Percentiles rank a stretch among this genome's conserved stretches.
Evolutionary conservation across 805 yeast species (phyloP).

Genomic region (Pichia insulana): DNA sequence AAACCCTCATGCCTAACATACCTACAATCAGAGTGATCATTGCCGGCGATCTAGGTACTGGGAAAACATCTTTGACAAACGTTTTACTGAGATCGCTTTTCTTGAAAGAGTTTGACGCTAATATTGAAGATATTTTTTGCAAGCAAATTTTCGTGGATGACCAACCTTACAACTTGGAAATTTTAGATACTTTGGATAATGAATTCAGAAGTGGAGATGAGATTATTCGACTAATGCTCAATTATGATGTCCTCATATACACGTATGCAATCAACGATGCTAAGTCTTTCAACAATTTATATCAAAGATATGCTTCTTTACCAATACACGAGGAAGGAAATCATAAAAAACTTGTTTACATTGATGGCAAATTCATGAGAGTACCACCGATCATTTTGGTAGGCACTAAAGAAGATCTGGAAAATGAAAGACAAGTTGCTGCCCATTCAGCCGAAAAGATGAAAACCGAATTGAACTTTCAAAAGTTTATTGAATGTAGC

Average conservation of each 20-base stretch:
- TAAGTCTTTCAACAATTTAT: constrained; percentile 10
- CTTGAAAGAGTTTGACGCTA: constrained; percentile 18
- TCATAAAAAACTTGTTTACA: constrained; percentile 1
- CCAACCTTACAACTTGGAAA: constrained; percentile 33
- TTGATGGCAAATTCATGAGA: constrained; percentile 3
- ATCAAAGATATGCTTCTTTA: constrained; percentile 20
- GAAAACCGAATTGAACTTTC: constrained; percentile 20
- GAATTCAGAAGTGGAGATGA: constrained; percentile 36
- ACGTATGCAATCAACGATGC: constrained; percentile 40
- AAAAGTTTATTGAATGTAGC: constrained; percentile 59
- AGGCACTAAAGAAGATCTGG: constrained; percentile 73
- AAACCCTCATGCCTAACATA: constrained; percentile 1
- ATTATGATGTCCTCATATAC: constrained; percentile 42
- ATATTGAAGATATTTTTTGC: constrained; percentile 23
- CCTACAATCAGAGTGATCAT: constrained; percentile 22
- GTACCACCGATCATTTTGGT: constrained; percentile 37
- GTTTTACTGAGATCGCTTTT: constrained; percentile 19
- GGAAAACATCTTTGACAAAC: constrained; percentile 25
- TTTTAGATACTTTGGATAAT: constrained; percentile 85
- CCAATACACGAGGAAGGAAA: constrained; percentile 24
- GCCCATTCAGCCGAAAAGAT: constrained; percentile 27
- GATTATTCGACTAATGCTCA: constrained; percentile 12
- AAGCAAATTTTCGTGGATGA: constrained; percentile 26
- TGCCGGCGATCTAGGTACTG: constrained; percentile 25
- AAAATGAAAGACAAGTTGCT: constrained; percentile 65